These are phyloP conservation scores for Tolypocladium tropicale DNA, from an alignment of 2,329 filamentous ascomycete species.

Conservation along the genomic window DNA sequence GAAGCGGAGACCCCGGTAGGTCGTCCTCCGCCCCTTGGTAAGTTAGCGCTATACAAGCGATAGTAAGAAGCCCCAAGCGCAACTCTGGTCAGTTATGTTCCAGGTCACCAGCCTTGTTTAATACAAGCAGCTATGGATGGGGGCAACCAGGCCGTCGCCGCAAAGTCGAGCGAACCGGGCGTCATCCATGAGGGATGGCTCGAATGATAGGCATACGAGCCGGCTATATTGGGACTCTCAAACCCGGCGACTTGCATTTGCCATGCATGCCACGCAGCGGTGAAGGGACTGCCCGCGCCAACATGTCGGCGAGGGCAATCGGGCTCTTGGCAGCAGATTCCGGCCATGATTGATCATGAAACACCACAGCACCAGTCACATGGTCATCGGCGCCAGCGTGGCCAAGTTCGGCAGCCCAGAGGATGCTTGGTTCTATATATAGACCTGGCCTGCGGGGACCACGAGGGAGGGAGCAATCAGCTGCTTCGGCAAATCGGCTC, in stretches of 20 bases:
- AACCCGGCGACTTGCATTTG: not conserved
- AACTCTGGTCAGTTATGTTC: not conserved
- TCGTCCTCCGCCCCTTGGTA: no score
- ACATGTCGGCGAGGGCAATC: not conserved
- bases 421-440: not conserved
- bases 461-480: not conserved
- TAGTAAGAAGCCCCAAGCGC: not conserved
- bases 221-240: not conserved
- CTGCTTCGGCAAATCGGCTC: not conserved
- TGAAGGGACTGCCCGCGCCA: not conserved
- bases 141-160: not conserved
- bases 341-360: not conserved
- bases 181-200: not conserved
- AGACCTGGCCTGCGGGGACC: not conserved
- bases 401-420: not conserved
- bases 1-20: no score
- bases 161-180: not conserved
- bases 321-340: not conserved
- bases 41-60: no score
- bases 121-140: not conserved
- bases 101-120: not conserved
- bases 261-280: not conserved
- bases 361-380: not conserved
- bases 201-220: not conserved
- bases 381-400: not conserved